Percentiles rank a stretch among this genome's conserved stretches.
Conservation (phyloP, 2,329 filamentous ascomycete species). For the Didymella exigua region DNA sequence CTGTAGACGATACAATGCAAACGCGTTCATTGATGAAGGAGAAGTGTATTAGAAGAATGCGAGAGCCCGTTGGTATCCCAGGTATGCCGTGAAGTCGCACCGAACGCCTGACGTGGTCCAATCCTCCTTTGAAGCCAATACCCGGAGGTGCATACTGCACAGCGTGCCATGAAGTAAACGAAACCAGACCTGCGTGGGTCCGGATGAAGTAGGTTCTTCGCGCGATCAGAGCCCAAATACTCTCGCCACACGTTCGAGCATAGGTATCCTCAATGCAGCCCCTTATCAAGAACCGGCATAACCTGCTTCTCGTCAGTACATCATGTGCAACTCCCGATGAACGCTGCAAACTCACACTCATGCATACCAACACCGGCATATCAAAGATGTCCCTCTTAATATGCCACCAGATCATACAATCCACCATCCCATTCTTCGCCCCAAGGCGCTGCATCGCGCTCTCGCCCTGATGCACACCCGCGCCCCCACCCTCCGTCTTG, state of each 20-base stretch:
- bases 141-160: neutral
- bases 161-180: neutral
- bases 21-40: neutral
- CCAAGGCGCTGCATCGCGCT: conserved; percentile 81
- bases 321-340: too few species aligned
- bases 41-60: neutral
- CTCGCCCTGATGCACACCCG: conserved; percentile 60
- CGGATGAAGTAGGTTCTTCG: too few species aligned
- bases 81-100: neutral
- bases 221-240: too few species aligned
- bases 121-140: neutral
- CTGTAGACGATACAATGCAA: neutral
- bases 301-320: conserved; percentile 22
- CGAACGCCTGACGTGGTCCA: conserved; percentile 1
- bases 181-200: too few species aligned
- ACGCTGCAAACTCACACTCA: conserved; percentile 75
- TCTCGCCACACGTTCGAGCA: too few species aligned
- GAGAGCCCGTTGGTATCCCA: conserved; percentile 7
- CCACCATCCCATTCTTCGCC: conserved; percentile 84
- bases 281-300: conserved; percentile 41
- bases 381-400: conserved; percentile 97
- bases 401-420: conserved; percentile 96
- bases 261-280: conserved; percentile 20
- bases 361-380: conserved; percentile 97
- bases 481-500: conserved; percentile 37